phyloP scores from a whole-genome alignment of 2,329 filamentous ascomycete genomes.

The Exophiala xenobiotica region DNA sequence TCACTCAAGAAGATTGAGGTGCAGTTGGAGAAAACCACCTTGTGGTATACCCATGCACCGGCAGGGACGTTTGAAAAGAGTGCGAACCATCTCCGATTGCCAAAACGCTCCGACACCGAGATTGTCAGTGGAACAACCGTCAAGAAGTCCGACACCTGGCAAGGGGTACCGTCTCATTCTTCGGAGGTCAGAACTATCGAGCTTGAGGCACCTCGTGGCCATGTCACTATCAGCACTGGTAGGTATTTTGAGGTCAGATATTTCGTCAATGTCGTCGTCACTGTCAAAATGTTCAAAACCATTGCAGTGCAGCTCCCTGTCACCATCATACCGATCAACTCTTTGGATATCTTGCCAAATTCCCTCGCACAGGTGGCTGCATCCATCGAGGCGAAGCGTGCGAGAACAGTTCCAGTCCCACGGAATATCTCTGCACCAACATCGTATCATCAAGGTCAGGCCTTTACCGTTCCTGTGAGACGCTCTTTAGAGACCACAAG shows the following conservation, averaged over 20 bases:
- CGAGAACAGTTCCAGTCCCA: conserved; percentile 31
- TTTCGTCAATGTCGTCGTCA: conserved; percentile 53
- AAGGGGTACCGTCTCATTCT: conserved; percentile 39
- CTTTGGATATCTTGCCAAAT: conserved; percentile 56
- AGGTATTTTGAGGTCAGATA: conserved; percentile 59
- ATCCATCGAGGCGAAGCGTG: conserved; percentile 54
- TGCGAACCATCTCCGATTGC: conserved; percentile 52
- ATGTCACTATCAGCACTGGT: conserved; percentile 36
- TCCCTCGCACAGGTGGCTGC: conserved; percentile 52
- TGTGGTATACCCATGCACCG: conserved; percentile 40
- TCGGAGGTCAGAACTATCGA: conserved; percentile 22
- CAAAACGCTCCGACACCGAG: conserved; percentile 51
- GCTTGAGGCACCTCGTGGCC: conserved; percentile 15
- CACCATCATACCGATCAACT: conserved; percentile 58
- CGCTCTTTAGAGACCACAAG: conserved; percentile 48
- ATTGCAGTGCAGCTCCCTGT: conserved; percentile 56
- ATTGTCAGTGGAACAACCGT: conserved; percentile 46
- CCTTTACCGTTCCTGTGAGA: conserved; percentile 53
- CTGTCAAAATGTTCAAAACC: conserved; percentile 48
- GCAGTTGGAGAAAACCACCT: conserved; percentile 46
- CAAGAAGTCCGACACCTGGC: conserved; percentile 49
- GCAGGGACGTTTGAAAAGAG: conserved; percentile 51
- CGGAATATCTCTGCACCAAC: conserved; percentile 23
- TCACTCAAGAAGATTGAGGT: conserved; percentile 52
- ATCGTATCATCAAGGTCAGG: conserved; percentile 47